These are phyloP conservation scores for Tricholoma saponaceum DNA, from an alignment of 768 basidiomycete genomes.

Conservation along the genomic window DNA sequence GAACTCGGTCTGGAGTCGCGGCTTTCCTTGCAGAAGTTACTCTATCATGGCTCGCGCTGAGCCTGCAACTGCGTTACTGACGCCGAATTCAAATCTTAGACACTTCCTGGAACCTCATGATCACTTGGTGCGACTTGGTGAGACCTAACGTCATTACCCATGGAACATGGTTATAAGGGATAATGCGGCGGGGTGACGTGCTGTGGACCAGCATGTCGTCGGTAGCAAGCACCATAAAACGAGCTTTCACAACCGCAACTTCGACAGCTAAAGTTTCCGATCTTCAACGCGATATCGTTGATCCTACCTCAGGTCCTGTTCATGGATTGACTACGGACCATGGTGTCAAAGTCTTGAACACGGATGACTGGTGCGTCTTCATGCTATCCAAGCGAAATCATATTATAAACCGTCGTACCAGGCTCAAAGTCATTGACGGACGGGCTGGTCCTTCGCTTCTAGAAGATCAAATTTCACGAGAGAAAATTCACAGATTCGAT, in stretches of 20 bases:
- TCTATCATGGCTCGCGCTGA: too few relatives aligned
- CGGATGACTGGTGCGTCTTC: constrained; percentile 56
- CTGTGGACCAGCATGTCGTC: constrained; percentile 1
- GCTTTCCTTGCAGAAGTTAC: too few relatives aligned
- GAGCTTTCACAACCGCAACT: constrained; percentile 20
- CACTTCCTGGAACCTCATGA: not conserved
- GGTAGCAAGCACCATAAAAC: constrained; percentile 6
- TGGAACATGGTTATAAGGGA: not conserved
- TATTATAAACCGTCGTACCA: constrained; percentile 18
- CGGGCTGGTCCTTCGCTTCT: constrained; percentile 65
- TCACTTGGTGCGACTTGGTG: not conserved
- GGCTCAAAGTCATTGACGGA: constrained; percentile 52
- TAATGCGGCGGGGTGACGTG: not conserved
- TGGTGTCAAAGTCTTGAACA: constrained; percentile 54
- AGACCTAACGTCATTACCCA: not conserved
- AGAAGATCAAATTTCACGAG: constrained; percentile 72
- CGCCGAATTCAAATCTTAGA: not conserved
- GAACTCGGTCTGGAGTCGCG: too few relatives aligned
- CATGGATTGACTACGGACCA: constrained; percentile 53
- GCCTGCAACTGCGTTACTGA: too few relatives aligned
- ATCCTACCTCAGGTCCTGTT: constrained; percentile 17
- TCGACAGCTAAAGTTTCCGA: constrained; percentile 32
- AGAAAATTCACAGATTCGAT: constrained; percentile 78
- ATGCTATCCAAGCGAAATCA: not conserved
- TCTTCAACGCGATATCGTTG: constrained; percentile 28